phyloP scores from a whole-genome alignment of 345 rosid species.

The Moricandia arvensis region DNA sequence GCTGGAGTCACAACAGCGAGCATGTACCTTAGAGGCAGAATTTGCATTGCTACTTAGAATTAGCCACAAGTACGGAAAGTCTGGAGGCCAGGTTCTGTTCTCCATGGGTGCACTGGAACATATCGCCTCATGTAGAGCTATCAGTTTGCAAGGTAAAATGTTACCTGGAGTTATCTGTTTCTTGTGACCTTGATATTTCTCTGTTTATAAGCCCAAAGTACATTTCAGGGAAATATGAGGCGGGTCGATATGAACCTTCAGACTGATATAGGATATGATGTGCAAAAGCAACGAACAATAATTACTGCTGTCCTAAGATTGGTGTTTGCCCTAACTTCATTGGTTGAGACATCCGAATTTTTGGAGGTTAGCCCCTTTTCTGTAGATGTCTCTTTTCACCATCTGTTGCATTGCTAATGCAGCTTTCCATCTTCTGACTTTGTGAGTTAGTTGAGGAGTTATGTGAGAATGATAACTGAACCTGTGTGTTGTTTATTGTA shows the following conservation, averaged over 20 bases:
- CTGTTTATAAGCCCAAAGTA: conserved; percentile 29
- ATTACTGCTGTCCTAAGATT: conserved; percentile 69
- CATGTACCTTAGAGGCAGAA: conserved; percentile 85
- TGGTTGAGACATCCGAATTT: conserved; percentile 75
- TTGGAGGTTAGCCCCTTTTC: conserved; percentile 63
- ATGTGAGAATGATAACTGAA: conserved; percentile 4
- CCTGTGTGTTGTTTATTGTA: too few species aligned
- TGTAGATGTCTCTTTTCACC: not conserved
- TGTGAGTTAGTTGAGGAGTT: not conserved
- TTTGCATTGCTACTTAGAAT: conserved; percentile 78
- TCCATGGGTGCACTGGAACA: conserved; percentile 93
- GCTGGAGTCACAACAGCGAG: conserved; percentile 74
- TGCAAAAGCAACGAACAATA: conserved; percentile 69
- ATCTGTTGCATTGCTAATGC: conserved; percentile 12
- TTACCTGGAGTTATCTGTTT: conserved; percentile 1
- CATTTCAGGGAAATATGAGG: conserved; percentile 67
- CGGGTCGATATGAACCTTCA: conserved; percentile 58
- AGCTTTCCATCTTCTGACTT: not conserved
- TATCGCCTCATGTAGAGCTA: conserved; percentile 69
- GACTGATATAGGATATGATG: conserved; percentile 51
- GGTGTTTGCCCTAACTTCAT: conserved; percentile 75
- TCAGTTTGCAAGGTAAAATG: conserved; percentile 61
- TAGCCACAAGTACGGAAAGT: conserved; percentile 86
- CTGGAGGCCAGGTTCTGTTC: conserved; percentile 88
- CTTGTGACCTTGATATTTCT: conserved; percentile 12